These are phyloP conservation scores for Myriosclerotinia scirpicola DNA, from an alignment of 2,329 filamentous ascomycete species.

Conservation along the genomic window DNA sequence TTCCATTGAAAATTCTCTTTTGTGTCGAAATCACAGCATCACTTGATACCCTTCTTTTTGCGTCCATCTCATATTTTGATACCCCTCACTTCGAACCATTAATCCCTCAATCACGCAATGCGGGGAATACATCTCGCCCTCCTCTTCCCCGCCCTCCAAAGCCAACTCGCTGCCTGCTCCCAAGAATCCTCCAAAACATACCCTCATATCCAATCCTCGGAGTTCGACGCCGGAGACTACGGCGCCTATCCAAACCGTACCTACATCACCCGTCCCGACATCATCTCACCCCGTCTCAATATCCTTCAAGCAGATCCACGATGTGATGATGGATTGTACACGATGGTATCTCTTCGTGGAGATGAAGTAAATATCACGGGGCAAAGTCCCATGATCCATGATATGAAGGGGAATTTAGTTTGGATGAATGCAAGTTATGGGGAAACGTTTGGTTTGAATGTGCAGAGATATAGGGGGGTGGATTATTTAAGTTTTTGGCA, in stretches of 20 bases:
- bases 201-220: slow-evolving; percentile 22
- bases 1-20: background rate
- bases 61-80: background rate
- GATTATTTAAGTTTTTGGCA: slow-evolving; percentile 51
- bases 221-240: slow-evolving; percentile 41
- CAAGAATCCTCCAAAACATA: background rate
- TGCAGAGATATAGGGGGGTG: slow-evolving; percentile 46
- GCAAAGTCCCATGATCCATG: slow-evolving; percentile 30
- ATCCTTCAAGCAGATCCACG: slow-evolving; percentile 20
- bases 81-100: background rate
- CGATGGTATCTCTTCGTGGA: slow-evolving; percentile 26
- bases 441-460: slow-evolving; percentile 24
- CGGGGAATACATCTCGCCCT: background rate
- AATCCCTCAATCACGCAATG: background rate
- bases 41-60: background rate
- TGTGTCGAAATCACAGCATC: background rate
- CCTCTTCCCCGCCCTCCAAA: background rate
- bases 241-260: slow-evolving; percentile 42
- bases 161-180: background rate
- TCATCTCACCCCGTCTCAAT: slow-evolving; percentile 29
- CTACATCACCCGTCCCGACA: slow-evolving; percentile 39
- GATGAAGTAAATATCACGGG: slow-evolving; percentile 24
- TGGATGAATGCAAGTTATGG: slow-evolving; percentile 29
- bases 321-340: slow-evolving; percentile 27
- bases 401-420: slow-evolving; percentile 26